These are phyloP conservation scores for Excoecaria agallocha DNA, from an alignment of 345 rosid genomes.

Conservation along the genomic window DNA sequence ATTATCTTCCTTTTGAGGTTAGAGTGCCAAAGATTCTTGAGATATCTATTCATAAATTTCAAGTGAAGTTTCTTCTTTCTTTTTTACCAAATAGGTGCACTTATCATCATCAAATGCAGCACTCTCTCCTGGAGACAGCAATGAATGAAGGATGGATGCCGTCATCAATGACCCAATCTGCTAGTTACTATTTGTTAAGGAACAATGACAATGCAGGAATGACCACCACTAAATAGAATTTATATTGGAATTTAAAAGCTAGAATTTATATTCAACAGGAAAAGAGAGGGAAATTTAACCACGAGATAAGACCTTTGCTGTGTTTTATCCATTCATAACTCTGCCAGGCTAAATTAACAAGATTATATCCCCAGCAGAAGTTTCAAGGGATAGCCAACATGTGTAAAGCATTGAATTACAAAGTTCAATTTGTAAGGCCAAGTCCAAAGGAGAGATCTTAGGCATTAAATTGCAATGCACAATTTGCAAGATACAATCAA, in stretches of 20 bases:
- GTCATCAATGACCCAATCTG: constrained; percentile 86
- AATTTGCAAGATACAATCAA: not conserved
- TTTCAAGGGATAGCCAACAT: not conserved
- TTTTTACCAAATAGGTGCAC: constrained; percentile 50
- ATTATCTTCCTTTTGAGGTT: not conserved
- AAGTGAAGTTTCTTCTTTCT: not conserved
- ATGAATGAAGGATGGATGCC: constrained; percentile 91
- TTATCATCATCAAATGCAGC: constrained; percentile 85
- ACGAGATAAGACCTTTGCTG: too few species aligned
- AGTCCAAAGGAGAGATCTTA: too few species aligned
- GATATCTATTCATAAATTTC: not conserved
- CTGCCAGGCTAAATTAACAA: not conserved
- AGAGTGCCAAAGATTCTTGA: not conserved
- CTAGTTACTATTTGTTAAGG: constrained; percentile 86
- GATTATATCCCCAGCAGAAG: not conserved
- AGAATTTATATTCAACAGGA: too few species aligned
- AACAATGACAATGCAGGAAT: constrained; percentile 46
- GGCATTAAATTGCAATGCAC: not conserved
- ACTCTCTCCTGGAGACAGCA: constrained; percentile 77
- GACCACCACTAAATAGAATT: too few species aligned
- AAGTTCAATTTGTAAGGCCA: too few species aligned
- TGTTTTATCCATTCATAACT: not conserved
- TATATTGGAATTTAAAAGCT: too few species aligned
- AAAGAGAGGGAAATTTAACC: constrained; percentile 33
- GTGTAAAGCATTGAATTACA: too few species aligned